Conservation (phyloP, 1,284 basidiomycete species). For the Trametes polyzona region DNA sequence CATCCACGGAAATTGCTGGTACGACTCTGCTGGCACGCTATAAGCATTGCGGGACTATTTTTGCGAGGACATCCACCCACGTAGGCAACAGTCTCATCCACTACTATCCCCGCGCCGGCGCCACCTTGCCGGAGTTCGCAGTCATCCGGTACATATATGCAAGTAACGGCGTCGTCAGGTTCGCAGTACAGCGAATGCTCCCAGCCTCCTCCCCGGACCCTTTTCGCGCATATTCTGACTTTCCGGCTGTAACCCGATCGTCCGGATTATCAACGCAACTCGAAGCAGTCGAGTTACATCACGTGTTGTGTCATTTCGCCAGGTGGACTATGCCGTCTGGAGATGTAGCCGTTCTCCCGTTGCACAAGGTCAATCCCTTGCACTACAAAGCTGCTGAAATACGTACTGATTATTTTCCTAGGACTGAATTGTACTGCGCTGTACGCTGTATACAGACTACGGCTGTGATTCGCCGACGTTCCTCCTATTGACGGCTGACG, state of each 20-base stretch:
- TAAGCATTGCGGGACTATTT: too few relatives aligned
- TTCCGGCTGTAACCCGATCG: neutral
- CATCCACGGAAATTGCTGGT: too few relatives aligned
- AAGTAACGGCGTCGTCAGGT: neutral
- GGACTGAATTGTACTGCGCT: too few relatives aligned
- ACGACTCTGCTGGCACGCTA: too few relatives aligned
- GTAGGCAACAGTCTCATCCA: conserved; percentile 6
- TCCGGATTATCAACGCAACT: neutral
- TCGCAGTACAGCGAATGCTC: conserved; percentile 3
- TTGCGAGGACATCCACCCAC: neutral
- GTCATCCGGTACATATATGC: conserved; percentile 10
- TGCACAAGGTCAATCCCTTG: conserved; percentile 1
- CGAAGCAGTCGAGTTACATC: neutral
- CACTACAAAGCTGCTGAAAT: too few relatives aligned
- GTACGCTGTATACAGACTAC: too few relatives aligned
- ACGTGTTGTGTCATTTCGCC: neutral
- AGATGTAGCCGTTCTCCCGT: neutral
- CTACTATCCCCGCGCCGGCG: neutral
- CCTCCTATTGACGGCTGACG: too few relatives aligned
- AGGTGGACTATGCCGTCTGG: neutral
- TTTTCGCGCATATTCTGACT: neutral
- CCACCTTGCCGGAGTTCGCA: neutral
- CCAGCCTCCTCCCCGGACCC: neutral
- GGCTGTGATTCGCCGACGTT: too few relatives aligned
- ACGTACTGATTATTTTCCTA: too few relatives aligned